A percentile compares a stretch with the other conserved stretches of the same genome.
Evolutionary conservation across 1,139 yeast species (phyloP).

Genomic region (Geotrichum candidum): DNA sequence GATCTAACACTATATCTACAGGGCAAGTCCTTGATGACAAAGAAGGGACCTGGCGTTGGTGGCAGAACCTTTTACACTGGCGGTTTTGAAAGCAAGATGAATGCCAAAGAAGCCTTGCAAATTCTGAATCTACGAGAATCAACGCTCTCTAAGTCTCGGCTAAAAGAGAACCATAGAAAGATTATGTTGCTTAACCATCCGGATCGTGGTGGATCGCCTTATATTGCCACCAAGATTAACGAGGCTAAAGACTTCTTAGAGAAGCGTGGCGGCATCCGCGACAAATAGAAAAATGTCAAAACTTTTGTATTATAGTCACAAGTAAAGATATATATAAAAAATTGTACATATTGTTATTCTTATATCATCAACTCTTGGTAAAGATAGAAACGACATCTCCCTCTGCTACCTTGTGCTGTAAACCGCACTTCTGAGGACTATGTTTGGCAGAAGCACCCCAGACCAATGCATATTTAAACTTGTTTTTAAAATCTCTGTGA

Average conservation of each 20-base stretch:
- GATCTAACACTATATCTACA: conserved; percentile 26
- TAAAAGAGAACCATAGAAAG: conserved; percentile 88
- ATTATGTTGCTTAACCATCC: conserved; percentile 96
- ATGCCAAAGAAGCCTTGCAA: conserved; percentile 82
- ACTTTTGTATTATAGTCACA: background rate
- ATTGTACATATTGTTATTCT: background rate
- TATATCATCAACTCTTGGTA: conserved; percentile 43
- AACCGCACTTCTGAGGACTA: conserved; percentile 94
- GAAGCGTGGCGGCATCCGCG: conserved; percentile 58
- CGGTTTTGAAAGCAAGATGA: conserved; percentile 86
- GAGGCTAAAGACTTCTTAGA: conserved; percentile 94
- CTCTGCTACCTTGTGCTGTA: conserved; percentile 75
- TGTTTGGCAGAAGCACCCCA: conserved; percentile 97
- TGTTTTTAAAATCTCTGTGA: conserved; percentile 87
- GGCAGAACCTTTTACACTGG: conserved; percentile 76
- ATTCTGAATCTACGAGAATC: conserved; percentile 80
- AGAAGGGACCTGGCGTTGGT: conserved; percentile 64
- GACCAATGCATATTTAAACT: conserved; percentile 87
- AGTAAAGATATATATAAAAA: background rate
- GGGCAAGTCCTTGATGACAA: conserved; percentile 63
- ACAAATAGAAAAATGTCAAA: conserved; percentile 2
- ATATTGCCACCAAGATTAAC: conserved; percentile 89
- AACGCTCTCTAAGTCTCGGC: conserved; percentile 63
- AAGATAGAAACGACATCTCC: conserved; percentile 93
- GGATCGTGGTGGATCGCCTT: conserved; percentile 96